Percentiles rank a stretch among this genome's conserved stretches.
phyloP scores from a whole-genome alignment of 1,139 yeast genomes.

The Suhomyces ambrosiae region DNA sequence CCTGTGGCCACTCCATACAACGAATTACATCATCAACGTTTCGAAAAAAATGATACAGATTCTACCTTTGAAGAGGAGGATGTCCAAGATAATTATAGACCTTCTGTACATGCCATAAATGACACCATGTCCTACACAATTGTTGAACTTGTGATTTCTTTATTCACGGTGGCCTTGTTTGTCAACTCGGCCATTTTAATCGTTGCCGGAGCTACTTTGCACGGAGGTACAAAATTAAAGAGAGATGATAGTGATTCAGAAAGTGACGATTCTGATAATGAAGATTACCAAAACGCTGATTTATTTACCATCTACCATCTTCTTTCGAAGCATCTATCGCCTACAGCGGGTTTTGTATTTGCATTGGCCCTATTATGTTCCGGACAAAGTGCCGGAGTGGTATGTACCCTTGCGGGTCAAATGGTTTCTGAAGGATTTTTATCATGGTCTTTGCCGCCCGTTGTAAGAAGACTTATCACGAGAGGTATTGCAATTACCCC shows the following conservation, averaged over 20 bases:
- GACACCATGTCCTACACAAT: constrained; percentile 73
- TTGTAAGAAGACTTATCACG: constrained; percentile 80
- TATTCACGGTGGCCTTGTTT: constrained; percentile 79
- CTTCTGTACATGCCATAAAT: constrained; percentile 70
- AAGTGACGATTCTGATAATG: constrained; percentile 35
- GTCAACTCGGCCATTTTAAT: constrained; percentile 83
- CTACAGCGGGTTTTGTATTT: constrained; percentile 91
- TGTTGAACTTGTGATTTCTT: constrained; percentile 72
- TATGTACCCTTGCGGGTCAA: constrained; percentile 97
- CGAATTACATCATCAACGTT: constrained; percentile 7
- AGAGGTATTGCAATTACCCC: constrained; percentile 87
- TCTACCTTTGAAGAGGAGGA: constrained; percentile 18
- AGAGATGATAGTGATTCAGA: constrained; percentile 21
- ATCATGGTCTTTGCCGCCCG: constrained; percentile 83
- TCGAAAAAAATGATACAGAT: constrained; percentile 18
- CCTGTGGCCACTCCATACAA: constrained; percentile 17
- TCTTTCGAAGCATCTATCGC: constrained; percentile 70
- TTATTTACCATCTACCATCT: constrained; percentile 80
- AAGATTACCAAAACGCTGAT: constrained; percentile 66
- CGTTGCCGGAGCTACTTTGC: constrained; percentile 80
- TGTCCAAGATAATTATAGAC: constrained; percentile 49
- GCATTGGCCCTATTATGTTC: constrained; percentile 90
- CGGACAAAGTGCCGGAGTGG: constrained; percentile 98
- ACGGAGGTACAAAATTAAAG: constrained; percentile 14
- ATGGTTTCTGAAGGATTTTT: constrained; percentile 95